phyloP scores from a whole-genome alignment of 192 early-diverging fungal genomes.

The Funneliformis geosporum region DNA sequence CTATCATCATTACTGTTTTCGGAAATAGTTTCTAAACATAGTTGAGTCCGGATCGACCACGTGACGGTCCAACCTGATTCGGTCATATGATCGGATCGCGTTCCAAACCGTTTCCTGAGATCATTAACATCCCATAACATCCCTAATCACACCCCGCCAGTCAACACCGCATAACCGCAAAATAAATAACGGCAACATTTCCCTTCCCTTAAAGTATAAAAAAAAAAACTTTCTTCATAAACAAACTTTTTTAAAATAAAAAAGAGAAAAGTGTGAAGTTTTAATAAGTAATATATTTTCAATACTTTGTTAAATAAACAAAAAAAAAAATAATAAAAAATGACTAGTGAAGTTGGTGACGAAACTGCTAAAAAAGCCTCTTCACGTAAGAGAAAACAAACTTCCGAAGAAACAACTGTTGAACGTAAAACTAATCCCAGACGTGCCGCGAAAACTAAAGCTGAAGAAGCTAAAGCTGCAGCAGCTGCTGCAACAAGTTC shows the following conservation, averaged over 20 bases:
- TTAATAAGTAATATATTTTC: background rate
- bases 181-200: background rate
- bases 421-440: conserved; percentile 28
- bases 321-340: background rate
- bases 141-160: no score
- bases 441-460: conserved; percentile 35
- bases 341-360: conserved; percentile 19
- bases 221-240: background rate
- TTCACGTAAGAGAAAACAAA: conserved; percentile 28
- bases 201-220: background rate
- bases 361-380: conserved; percentile 3
- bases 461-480: conserved; percentile 30
- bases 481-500: background rate
- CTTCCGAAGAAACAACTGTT: conserved; percentile 4
- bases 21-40: no score
- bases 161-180: background rate
- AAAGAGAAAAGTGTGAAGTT: background rate
- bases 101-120: no score
- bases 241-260: background rate
- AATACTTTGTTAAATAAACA: background rate
- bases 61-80: no score
- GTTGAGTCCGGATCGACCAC: no score
- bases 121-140: no score
- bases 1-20: no score
- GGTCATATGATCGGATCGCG: no score